Conservation (phyloP, 2,329 filamentous ascomycete species). For the Pseudocercospora musae region DNA sequence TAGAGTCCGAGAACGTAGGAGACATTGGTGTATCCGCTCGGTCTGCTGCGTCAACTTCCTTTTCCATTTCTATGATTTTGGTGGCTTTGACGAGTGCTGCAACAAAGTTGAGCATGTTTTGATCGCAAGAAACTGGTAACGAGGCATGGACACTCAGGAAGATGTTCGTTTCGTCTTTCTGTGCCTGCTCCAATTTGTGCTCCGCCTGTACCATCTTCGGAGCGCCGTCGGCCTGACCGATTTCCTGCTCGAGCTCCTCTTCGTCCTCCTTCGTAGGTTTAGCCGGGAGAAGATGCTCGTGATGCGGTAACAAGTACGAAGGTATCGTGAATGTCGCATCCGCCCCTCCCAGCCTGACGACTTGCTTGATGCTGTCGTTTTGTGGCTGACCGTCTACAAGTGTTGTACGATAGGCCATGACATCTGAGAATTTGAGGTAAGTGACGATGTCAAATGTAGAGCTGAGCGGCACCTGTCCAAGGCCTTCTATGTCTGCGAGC, state of each 20-base stretch:
- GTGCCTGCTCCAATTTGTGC: constrained; percentile 39
- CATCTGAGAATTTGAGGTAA: constrained; percentile 46
- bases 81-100: constrained; percentile 56
- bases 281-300: constrained; percentile 52
- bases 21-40: constrained; percentile 12
- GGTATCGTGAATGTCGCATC: constrained; percentile 51
- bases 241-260: constrained; percentile 36
- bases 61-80: constrained; percentile 55
- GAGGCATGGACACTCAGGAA: constrained; percentile 48
- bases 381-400: constrained; percentile 29
- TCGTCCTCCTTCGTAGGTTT: constrained; percentile 37
- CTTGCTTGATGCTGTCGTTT: constrained; percentile 45
- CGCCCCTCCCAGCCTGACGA: constrained; percentile 50
- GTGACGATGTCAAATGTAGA: constrained; percentile 49
- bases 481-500: constrained; percentile 44
- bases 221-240: constrained; percentile 43
- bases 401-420: constrained; percentile 50
- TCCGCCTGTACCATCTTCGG: constrained; percentile 44
- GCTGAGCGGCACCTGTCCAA: constrained; percentile 49
- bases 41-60: constrained; percentile 39
- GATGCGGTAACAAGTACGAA: constrained; percentile 51
- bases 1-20: constrained; percentile 30
- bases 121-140: constrained; percentile 50
- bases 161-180: constrained; percentile 50
- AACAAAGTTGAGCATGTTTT: constrained; percentile 53